Evolutionary conservation across 495 filamentous ascomycete genomes (phyloP).

Genomic region (Astrocystis sublimbata): DNA sequence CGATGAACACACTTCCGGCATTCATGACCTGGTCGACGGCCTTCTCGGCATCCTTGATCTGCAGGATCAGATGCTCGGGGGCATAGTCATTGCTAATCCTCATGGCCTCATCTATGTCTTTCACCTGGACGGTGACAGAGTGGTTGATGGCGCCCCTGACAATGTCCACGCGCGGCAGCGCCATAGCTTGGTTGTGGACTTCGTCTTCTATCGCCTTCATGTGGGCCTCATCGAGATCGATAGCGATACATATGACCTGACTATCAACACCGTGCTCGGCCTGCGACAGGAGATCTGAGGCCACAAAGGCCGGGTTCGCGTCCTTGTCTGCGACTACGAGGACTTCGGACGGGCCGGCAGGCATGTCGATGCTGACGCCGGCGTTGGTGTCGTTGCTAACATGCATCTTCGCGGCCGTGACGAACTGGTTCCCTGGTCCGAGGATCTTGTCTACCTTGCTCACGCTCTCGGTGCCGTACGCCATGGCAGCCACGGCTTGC

Average conservation of each 20-base stretch:
- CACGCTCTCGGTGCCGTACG: conserved; percentile 79
- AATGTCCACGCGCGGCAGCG: conserved; percentile 86
- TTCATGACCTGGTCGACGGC: conserved; percentile 82
- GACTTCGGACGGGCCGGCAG: conserved; percentile 93
- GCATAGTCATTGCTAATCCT: conserved; percentile 87
- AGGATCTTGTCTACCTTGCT: conserved; percentile 99
- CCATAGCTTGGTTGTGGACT: conserved; percentile 84
- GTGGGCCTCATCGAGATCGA: conserved; percentile 71
- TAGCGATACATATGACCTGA: conserved; percentile 89
- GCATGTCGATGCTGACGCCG: conserved; percentile 96
- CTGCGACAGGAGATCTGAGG: conserved; percentile 90
- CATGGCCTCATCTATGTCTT: conserved; percentile 81
- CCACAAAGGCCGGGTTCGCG: conserved; percentile 92
- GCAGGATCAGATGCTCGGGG: conserved; percentile 96
- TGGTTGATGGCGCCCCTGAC: conserved; percentile 89
- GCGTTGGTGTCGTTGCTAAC: conserved; percentile 96
- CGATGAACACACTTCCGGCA: conserved; percentile 93
- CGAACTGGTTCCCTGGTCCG: conserved; percentile 96
- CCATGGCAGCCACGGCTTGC: conserved; percentile 90
- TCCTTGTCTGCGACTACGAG: conserved; percentile 90
- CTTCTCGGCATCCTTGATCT: conserved; percentile 71
- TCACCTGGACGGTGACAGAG: conserved; percentile 84
- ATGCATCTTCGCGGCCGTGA: conserved; percentile 97
- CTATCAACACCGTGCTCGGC: conserved; percentile 96
- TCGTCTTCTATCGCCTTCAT: conserved; percentile 85